Evolutionary conservation across 208 protist genomes (phyloP).

Genomic region (Acanthamoeba divionensis): DNA sequence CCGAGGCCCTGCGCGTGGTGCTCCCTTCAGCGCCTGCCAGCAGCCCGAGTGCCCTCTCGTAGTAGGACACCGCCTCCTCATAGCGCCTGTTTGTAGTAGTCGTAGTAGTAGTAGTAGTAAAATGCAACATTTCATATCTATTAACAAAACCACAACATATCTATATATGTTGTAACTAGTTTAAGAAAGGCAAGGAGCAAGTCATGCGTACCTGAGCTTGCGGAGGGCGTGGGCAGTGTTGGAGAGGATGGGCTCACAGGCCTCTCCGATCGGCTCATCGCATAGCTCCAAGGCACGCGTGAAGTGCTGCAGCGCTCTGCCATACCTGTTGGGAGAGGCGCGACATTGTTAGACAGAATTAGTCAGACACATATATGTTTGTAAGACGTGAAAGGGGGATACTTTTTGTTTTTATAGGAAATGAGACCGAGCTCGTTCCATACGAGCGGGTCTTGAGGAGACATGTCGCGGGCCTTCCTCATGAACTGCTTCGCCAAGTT

Average conservation of each 20-base stretch:
- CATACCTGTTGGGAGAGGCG: background rate
- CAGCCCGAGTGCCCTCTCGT: too few species aligned
- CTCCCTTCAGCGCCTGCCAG: too few species aligned
- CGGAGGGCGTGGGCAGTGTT: constrained; percentile 60
- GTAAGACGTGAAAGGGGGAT: too few species aligned
- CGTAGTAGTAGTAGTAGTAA: too few species aligned
- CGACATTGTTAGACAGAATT: background rate
- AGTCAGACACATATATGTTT: background rate
- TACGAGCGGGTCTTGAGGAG: constrained; percentile 20
- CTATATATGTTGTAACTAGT: too few species aligned
- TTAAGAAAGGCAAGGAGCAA: too few species aligned
- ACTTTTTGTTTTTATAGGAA: constrained; percentile 53
- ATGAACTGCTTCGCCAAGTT: constrained; percentile 66
- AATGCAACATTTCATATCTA: too few species aligned
- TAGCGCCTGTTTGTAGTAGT: too few species aligned
- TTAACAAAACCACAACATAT: too few species aligned
- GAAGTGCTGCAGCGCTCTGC: background rate
- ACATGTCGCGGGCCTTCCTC: background rate
- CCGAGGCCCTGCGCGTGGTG: background rate
- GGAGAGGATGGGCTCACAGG: constrained; percentile 52
- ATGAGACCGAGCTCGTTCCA: constrained; percentile 71
- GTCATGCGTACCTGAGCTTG: constrained; percentile 13
- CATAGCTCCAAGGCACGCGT: constrained; percentile 10
- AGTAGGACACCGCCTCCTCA: background rate
- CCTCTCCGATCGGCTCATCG: background rate